A percentile compares a stretch with the other conserved stretches of the same genome.
phyloP scores from a whole-genome alignment of 441 rosid species.

The Pelargonium fulgidum region DNA sequence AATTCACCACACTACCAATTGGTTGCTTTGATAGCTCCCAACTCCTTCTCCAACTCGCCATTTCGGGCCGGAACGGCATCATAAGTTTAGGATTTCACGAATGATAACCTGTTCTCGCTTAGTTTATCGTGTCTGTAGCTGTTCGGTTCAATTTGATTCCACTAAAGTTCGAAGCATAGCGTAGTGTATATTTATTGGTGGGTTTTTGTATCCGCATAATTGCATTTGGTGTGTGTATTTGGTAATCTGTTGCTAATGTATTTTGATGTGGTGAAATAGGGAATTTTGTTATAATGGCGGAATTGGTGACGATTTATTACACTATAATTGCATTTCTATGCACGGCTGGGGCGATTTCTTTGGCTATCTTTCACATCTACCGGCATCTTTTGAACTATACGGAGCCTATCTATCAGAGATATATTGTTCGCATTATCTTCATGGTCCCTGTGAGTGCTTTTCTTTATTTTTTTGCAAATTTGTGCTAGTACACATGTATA shows the following conservation, averaged over 20 bases:
- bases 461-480: not conserved
- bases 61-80: not conserved
- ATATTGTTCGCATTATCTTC: slow-evolving; percentile 75
- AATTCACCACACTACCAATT: not conserved
- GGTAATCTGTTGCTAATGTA: not conserved
- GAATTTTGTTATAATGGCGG: slow-evolving; percentile 36
- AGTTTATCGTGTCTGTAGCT: not conserved
- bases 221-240: not conserved
- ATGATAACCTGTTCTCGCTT: not conserved
- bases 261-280: not conserved
- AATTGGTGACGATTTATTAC: slow-evolving; percentile 45
- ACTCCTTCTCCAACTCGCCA: not conserved
- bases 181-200: not conserved
- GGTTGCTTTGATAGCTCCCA: not conserved
- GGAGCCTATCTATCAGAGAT: slow-evolving; percentile 91
- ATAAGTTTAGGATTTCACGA: not conserved
- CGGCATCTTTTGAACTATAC: slow-evolving; percentile 83
- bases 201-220: not conserved
- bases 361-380: slow-evolving; percentile 74
- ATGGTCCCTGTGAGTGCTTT: slow-evolving; percentile 80
- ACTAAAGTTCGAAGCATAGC: not conserved
- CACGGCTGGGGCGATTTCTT: slow-evolving; percentile 57
- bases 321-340: slow-evolving; percentile 60
- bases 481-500: too few species aligned
- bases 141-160: not conserved